Base-by-base conservation (phyloP, 2,329 filamentous ascomycete species). In the Orbilia brochopaga region DNA sequence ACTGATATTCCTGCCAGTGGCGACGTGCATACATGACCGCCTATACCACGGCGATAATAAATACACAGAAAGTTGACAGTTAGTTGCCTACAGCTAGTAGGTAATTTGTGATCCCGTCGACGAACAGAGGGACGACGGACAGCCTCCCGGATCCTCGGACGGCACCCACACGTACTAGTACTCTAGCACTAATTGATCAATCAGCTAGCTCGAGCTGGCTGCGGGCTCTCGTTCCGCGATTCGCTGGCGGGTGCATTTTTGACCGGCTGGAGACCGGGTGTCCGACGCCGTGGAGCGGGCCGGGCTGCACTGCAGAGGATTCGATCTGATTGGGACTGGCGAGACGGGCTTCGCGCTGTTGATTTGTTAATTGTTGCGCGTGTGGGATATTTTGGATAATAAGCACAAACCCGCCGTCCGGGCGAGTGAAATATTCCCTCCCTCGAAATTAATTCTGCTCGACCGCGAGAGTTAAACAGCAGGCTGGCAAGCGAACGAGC, bases 361-460 rank as follows among this genome's bases (percentile, higher is more conserved):
- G 65, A 58, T 69, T 62, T 69, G 57, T 58, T 62, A 53, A 69
- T 69, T 69, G 65, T 69, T 69, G 64, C 46, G 57, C 21, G 64
- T 69, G 65, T 69, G 65, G 65, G 65, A 69, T 69, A 54, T 61
- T 69, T 62, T 2, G 37, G n/a, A 42, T 42, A 42, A 42, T 42
- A 42, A 42, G 37, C n/a, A n/a, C n/a, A 13, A 17, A 42, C 37
- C 37, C 13, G 37, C 37, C 37, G 5, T 5, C 37, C n/a, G 5
- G 5, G 27, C 27, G 27, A 32, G 27, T 8, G 27, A 32, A 42
- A 42, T 69, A 56, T 62, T 62, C 58, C 61, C 50, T 42, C 44
- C 52, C 42, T 53, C 46, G 46, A 24, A 44, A 61, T 61, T 50
- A 59, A 67, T 54, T 60, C 55, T n/a, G n/a, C 56, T 32, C 27